Percentiles rank a stretch among this genome's conserved stretches.
These are phyloP conservation scores for Spathaspora sp. DNA, from an alignment of 1,139 yeast species.

Conservation along the genomic window DNA sequence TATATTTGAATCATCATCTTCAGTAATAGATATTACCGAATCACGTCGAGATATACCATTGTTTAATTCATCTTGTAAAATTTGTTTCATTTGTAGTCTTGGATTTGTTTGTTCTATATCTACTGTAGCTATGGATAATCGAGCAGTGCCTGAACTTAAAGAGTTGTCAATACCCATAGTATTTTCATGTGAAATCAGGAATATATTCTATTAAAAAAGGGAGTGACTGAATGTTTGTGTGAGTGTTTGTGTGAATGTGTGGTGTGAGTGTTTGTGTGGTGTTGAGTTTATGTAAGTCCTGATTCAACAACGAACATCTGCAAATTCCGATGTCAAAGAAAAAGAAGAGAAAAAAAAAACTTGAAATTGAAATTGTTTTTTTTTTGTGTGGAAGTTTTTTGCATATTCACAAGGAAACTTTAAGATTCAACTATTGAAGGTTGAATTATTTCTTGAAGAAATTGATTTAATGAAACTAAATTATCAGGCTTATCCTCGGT, in stretches of 20 bases:
- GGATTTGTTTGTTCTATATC: constrained; percentile 20
- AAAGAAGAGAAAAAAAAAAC: background rate
- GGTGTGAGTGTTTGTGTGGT: too few species aligned
- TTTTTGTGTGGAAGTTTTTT: background rate
- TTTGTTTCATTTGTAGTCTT: constrained; percentile 20
- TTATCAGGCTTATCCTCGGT: background rate
- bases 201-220: background rate
- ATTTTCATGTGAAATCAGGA: background rate
- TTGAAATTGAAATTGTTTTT: background rate
- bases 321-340: background rate
- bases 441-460: constrained; percentile 9
- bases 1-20: constrained; percentile 15
- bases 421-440: constrained; percentile 9
- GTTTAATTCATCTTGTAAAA: constrained; percentile 9
- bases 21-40: constrained; percentile 27
- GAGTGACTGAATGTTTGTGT: too few species aligned
- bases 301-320: too few species aligned
- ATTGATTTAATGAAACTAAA: constrained; percentile 4
- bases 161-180: constrained; percentile 14
- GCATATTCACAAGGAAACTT: background rate
- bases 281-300: too few species aligned
- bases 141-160: constrained; percentile 24
- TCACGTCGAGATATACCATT: constrained; percentile 17
- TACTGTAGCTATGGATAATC: constrained; percentile 26
- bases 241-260: too few species aligned